Conservation (phyloP, 2,329 filamentous ascomycete genomes). For the Thielaviopsis euricoi region DNA sequence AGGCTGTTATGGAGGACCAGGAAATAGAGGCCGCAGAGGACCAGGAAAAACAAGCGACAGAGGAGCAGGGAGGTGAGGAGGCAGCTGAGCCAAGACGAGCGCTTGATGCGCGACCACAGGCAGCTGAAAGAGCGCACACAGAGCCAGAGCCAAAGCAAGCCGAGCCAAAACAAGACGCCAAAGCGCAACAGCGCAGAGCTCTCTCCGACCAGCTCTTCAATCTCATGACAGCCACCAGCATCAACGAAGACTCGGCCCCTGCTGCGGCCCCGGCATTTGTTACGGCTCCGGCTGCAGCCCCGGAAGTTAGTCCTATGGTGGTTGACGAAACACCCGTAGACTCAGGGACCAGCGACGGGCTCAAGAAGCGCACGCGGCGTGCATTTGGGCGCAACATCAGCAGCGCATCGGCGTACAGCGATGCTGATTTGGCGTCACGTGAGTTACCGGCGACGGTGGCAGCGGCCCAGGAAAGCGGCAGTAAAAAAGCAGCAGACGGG, state of each 20-base stretch:
- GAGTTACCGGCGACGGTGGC: not conserved
- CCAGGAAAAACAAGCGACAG: no score
- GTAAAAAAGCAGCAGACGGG: constrained; percentile 9
- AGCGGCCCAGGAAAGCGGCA: constrained; percentile 9
- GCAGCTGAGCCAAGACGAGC: no score
- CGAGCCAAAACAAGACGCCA: not conserved
- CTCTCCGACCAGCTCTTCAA: constrained; percentile 10
- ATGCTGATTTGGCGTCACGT: no score
- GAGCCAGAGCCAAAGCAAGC: not conserved
- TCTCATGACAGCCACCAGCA: constrained; percentile 10
- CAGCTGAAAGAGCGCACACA: no score
- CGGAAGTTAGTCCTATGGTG: constrained; percentile 4
- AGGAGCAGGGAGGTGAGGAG: no score
- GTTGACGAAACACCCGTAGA: no score
- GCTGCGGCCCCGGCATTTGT: constrained; percentile 13
- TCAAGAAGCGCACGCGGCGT: constrained; percentile 25
- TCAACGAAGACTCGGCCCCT: not conserved
- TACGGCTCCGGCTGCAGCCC: constrained; percentile 12
- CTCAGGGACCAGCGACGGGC: not conserved
- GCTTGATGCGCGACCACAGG: no score
- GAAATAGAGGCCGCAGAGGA: no score
- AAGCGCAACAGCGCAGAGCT: constrained; percentile 6
- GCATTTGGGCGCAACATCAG: constrained; percentile 42
- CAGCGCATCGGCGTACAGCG: constrained; percentile 26
- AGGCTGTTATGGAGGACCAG: no score